Base-by-base conservation (phyloP, 208 protist genomes). In the Kentomonas sorsogonicus region DNA sequence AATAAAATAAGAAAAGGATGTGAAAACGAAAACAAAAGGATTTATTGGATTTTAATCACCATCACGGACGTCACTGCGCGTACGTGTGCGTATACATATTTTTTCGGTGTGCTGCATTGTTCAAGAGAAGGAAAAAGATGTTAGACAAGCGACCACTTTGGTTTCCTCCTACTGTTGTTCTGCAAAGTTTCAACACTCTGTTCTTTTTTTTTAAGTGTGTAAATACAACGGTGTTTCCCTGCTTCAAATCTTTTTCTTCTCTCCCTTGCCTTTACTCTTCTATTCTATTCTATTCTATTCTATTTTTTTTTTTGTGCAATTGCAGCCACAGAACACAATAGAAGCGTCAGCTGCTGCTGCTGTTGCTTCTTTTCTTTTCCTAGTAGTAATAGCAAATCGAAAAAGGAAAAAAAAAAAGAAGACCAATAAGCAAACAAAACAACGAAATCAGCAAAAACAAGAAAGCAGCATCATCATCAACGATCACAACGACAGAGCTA, bases 291-390 rank as follows among this genome's bases (percentile, higher is more conserved):
- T 40, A 30, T 43, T 41, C 29, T 55, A 45, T 44, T 7, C 5
- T 40, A 18, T 33, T 22, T 48, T 22, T 60, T 60, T 26, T 53
- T 59, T 51, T 59, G 7, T 59, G 27, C 18, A 18, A 53, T 53
- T 45, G 18, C 18, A 45, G 18, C 18, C 40, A 22, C 23, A 45
- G 23, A 45, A 45, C 7, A 7, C 1, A 11, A n/a, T n/a, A 22
- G 40, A 45, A 22, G 18, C 40, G 23, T 45, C 18, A 25, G 23
- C 40, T 45, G 23, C 40, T 45, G 6, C 39, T 40, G 30, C 30
- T 18, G 29, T 51, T 29, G 3, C 26, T 34, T 55, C 23, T 47
- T 36, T n/a, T 25, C 16, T 15, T 44, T 33, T 18, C 3, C 2
- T n/a, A n/a, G n/a, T n/a, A n/a, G n/a, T n/a, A n/a, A n/a, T n/a